These are phyloP conservation scores for Gynochthodes officinalis DNA, from an alignment of 257 asterid genomes.

Conservation along the genomic window DNA sequence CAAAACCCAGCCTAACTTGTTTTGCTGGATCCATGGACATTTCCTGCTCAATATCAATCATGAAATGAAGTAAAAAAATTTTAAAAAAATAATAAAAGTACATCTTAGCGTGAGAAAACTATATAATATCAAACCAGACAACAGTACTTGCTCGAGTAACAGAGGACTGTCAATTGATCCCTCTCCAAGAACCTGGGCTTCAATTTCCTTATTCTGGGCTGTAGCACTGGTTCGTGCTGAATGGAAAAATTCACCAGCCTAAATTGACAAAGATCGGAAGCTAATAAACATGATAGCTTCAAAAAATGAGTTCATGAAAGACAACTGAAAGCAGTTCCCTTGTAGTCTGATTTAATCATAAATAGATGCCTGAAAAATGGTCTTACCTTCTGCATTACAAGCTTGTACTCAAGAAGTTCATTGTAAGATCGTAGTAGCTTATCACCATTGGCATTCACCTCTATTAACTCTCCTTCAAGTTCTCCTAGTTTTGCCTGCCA, in stretches of 20 bases:
- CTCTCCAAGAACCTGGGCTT: constrained; percentile 35
- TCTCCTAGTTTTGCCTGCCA: constrained; percentile 55
- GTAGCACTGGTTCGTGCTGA: constrained; percentile 51
- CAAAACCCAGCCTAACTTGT: constrained; percentile 57
- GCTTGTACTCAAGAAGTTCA: constrained; percentile 61
- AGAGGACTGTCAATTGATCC: constrained; percentile 62
- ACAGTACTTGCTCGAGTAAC: constrained; percentile 52
- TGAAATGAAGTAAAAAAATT: neutral
- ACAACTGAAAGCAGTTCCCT: neutral
- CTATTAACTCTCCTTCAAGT: constrained; percentile 57
- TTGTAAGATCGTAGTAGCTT: constrained; percentile 51
- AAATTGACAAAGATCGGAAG: constrained; percentile 18
- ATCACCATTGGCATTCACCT: constrained; percentile 56
- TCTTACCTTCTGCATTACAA: constrained; percentile 59
- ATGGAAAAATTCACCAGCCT: constrained; percentile 65
- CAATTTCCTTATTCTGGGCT: constrained; percentile 46
- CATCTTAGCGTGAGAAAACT: neutral
- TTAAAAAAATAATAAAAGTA: too few relatives aligned
- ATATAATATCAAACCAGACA: constrained; percentile 13
- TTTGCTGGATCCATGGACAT: constrained; percentile 45
- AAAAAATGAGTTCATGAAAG: neutral
- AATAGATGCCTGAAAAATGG: neutral
- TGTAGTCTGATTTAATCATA: neutral
- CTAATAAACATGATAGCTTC: neutral
- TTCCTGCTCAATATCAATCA: constrained; percentile 31